Percentiles rank a stretch among this genome's conserved stretches.
Evolutionary conservation across 768 basidiomycete species (phyloP).

Genomic region (Clavulina sp.): DNA sequence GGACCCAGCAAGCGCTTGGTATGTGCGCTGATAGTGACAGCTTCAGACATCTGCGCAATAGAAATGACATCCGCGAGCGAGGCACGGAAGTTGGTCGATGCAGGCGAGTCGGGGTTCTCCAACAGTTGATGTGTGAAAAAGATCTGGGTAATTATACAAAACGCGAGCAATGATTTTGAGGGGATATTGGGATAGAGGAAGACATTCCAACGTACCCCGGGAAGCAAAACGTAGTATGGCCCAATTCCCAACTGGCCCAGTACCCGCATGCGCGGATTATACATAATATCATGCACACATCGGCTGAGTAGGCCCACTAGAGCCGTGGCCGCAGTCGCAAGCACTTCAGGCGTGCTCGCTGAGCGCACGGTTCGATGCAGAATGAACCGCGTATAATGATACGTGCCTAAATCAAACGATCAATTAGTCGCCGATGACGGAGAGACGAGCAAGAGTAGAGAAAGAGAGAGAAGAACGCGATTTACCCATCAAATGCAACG

Average conservation of each 20-base stretch:
- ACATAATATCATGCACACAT: slow-evolving; percentile 57
- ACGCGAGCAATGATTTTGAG: not conserved
- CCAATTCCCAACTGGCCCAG: slow-evolving; percentile 76
- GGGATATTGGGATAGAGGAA: not conserved
- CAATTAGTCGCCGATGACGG: not conserved
- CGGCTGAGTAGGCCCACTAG: slow-evolving; percentile 63
- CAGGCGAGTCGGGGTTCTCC: not conserved
- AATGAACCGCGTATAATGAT: slow-evolving; percentile 70
- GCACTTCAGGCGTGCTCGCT: slow-evolving; percentile 34
- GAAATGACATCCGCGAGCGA: not conserved
- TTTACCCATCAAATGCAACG: slow-evolving; percentile 53
- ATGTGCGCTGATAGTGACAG: too few relatives aligned
- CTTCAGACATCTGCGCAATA: not conserved
- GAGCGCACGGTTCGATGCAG: slow-evolving; percentile 35
- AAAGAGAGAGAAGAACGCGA: not conserved
- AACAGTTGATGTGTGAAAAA: slow-evolving; percentile 1
- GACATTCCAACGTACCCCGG: slow-evolving; percentile 27
- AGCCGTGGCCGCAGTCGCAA: slow-evolving; percentile 59
- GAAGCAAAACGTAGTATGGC: slow-evolving; percentile 69
- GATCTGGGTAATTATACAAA: too few relatives aligned
- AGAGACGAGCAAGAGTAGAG: too few relatives aligned
- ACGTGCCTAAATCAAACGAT: slow-evolving; percentile 22
- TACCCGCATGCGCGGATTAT: slow-evolving; percentile 47
- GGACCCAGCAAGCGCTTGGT: not conserved
- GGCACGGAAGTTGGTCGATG: not conserved